Conservation (phyloP, 371 early-diverging fungal species). For the Mycotypha africana region DNA sequence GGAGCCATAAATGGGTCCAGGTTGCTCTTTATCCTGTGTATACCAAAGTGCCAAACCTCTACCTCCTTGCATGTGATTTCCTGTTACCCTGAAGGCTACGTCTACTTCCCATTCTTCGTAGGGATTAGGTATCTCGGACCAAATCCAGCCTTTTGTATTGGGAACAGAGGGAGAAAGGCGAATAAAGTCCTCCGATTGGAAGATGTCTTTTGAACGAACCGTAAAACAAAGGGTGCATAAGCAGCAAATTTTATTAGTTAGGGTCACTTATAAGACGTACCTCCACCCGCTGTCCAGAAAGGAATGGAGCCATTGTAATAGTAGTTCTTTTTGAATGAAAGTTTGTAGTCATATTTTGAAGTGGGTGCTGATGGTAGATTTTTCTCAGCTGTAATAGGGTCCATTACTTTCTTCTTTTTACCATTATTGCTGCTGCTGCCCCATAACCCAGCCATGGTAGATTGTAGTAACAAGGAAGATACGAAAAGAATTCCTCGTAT, state of each 20-base stretch:
- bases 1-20: conserved; percentile 70
- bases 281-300: conserved; percentile 47
- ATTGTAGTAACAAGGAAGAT: conserved; percentile 6
- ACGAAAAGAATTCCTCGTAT: not conserved
- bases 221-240: conserved; percentile 21
- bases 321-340: conserved; percentile 61
- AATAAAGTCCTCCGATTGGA: conserved; percentile 54
- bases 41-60: conserved; percentile 90
- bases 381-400: conserved; percentile 14
- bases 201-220: conserved; percentile 39
- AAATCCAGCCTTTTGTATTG: conserved; percentile 60
- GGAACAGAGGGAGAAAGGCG: conserved; percentile 69
- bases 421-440: conserved; percentile 4
- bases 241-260: no score
- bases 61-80: conserved; percentile 65
- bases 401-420: no score
- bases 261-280: conserved; percentile 27
- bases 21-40: conserved; percentile 50
- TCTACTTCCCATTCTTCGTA: conserved; percentile 76
- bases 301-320: conserved; percentile 52
- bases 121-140: conserved; percentile 60
- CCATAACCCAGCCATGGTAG: conserved; percentile 23
- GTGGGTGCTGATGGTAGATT: conserved; percentile 15
- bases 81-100: conserved; percentile 59
- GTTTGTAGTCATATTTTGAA: conserved; percentile 57